Base-by-base conservation (phyloP, 768 basidiomycete species). In the Lactifluus pinguis region DNA sequence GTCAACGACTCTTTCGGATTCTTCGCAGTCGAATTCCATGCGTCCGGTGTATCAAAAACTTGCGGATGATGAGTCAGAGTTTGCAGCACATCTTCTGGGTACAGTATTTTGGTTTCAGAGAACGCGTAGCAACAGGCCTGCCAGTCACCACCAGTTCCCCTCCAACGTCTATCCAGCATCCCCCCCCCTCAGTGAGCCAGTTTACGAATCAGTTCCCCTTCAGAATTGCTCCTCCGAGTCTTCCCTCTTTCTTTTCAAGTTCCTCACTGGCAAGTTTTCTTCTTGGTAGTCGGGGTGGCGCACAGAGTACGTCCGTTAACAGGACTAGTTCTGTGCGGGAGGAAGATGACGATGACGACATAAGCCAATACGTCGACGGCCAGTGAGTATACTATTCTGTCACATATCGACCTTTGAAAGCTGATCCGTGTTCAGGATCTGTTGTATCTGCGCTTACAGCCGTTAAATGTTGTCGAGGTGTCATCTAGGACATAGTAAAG, bases 401-500 rank as follows among this genome's bases (percentile, higher is more conserved):
- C 56, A 15, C 21, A 9, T 13, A 25, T 55, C 49, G 21, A 21
- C n/a, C 6, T 29, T 17, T 42, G 8, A 1, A 30, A n/a, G 59
- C 45, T 54, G 29, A 66, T 29, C 1, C 11, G n/a, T 17, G 45
- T 34, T 56, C 63, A 29, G 84, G 53, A 92, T 77, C 67, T 93
- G 92, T n/a, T 76, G 74, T 62, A 92, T 85, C 69, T 92, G 89
- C 5, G 89, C 89, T 72, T 94, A 92, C 17, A 93, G 76, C 70
- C 90, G 85, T n/a, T 88, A 84, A 65, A 92, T 87, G 69, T 77
- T 85, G 66, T 87, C 84, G 36, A 83, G 81, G 66, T 2, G 89
- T 77, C 74, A 85, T 82, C 65, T 84, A 84, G 25, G 82, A 78
- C 79, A 86, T 79, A 69, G 87, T 88, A 71, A 87, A 77, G 68